Evolutionary conservation across 768 basidiomycete species (phyloP).

Genomic region (Suillus sp.): DNA sequence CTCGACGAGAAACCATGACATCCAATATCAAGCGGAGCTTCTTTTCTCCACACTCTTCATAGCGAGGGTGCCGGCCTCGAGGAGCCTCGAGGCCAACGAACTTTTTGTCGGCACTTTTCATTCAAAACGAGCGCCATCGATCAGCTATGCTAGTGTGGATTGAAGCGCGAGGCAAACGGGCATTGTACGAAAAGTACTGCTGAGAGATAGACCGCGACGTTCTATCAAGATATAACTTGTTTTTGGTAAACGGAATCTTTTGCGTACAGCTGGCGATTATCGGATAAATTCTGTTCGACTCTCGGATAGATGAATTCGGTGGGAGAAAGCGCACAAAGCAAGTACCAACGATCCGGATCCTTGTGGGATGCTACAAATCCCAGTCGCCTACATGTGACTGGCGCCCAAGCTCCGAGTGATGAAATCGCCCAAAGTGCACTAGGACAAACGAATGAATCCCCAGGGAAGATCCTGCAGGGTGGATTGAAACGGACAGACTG

Average conservation of each 20-base stretch:
- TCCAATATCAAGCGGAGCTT: constrained; percentile 50
- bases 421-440: background rate
- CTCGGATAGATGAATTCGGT: background rate
- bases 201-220: background rate
- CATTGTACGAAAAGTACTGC: background rate
- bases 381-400: background rate
- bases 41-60: constrained; percentile 48
- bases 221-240: background rate
- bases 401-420: background rate
- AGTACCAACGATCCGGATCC: background rate
- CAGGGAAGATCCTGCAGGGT: background rate
- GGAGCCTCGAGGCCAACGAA: constrained; percentile 54
- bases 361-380: too few relatives aligned
- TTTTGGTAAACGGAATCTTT: background rate
- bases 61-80: constrained; percentile 59
- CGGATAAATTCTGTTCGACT: background rate
- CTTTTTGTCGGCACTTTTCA: constrained; percentile 37
- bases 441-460: constrained; percentile 1
- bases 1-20: constrained; percentile 26
- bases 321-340: background rate
- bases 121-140: constrained; percentile 47
- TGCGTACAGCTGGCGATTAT: background rate
- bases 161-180: background rate
- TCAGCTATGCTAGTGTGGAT: background rate
- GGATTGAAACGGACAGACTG: background rate